Base-by-base conservation (phyloP, 495 filamentous ascomycete genomes). In the Neurospora sp. region DNA sequence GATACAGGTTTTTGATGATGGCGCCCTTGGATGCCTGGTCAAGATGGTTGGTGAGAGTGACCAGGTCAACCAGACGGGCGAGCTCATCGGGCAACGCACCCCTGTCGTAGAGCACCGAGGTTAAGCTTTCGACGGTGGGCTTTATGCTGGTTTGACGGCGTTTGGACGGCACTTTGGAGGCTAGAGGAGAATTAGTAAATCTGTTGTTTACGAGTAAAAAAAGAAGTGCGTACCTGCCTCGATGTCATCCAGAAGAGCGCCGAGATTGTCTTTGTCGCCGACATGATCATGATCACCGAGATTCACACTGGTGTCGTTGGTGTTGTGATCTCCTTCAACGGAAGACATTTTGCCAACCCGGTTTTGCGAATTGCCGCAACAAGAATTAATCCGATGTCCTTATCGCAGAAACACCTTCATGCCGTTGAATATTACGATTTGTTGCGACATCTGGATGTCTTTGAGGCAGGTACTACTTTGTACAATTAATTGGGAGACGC, bases 1-100 rank as follows among this genome's bases (percentile, higher is more conserved):
- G 93, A 80, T 94, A 96, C 54, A 97, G 81, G 48, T 91, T 91
- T 72, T 90, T 92, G 80, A 94, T 80, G 39, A 97, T 79, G 41
- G 83, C 87, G 1, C 86, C 88, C 41, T 89, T 83, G 71, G 89
- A 91, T 41, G 88, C 87, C 80, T 97, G 94, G 80, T 95, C 92
- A 2, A 97, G 86, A 69, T 90, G 84, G 75, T 85, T 93, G 54
- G 87, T 88, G 27, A 79, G 76, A 23, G 91, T 92, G 70, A 94
- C 79, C 59, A 94, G 81, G 71, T 91, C 88, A 70, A 96, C 81
- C 39, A 97, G 81, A 54, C 85, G 84, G 71, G 85, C 80, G 70
- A 97, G 85, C 48, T 86, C 84, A 16, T 85, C 81, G 20, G 83
- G 84, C 31, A 90, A 79, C 69, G 96, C 86, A 35, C 94, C 94